phyloP scores from a whole-genome alignment of 2,329 filamentous ascomycete species.

The Aureobasidium subglaciale region DNA sequence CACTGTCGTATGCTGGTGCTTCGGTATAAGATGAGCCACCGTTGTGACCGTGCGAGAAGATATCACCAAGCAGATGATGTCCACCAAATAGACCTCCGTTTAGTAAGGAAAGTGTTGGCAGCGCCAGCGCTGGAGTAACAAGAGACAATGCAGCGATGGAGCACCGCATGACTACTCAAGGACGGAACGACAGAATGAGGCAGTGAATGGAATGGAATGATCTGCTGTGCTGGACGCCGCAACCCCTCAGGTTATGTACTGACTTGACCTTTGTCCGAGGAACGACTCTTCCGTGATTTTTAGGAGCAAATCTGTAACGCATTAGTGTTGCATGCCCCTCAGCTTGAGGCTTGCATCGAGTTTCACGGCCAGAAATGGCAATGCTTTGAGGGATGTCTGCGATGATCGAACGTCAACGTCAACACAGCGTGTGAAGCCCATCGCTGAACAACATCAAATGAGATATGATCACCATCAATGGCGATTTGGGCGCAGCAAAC shows the following conservation, averaged over 20 bases:
- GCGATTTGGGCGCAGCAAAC: too few relatives aligned
- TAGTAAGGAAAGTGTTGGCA: neutral
- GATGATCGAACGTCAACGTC: neutral
- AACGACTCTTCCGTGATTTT: neutral
- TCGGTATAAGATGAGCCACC: neutral
- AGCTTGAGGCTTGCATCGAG: neutral
- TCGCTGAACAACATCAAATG: neutral
- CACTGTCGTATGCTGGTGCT: neutral
- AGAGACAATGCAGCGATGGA: conserved; percentile 1
- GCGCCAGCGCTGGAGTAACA: neutral
- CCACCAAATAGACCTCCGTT: neutral
- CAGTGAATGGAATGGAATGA: neutral
- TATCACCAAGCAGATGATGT: neutral
- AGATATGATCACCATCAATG: neutral
- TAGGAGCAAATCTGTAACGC: conserved; percentile 2
- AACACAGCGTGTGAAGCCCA: too few relatives aligned
- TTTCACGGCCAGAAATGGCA: conserved; percentile 1
- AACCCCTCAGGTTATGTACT: conserved; percentile 1
- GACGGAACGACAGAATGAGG: neutral
- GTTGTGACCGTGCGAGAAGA: neutral
- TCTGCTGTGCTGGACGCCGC: neutral
- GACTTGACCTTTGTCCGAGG: neutral
- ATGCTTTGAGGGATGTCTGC: neutral
- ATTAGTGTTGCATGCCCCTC: conserved; percentile 10
- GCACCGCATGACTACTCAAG: neutral